A percentile compares a stretch with the other conserved stretches of the same genome.
phyloP scores from a whole-genome alignment of 345 rosid genomes.

The Cardamine resedifolia region DNA sequence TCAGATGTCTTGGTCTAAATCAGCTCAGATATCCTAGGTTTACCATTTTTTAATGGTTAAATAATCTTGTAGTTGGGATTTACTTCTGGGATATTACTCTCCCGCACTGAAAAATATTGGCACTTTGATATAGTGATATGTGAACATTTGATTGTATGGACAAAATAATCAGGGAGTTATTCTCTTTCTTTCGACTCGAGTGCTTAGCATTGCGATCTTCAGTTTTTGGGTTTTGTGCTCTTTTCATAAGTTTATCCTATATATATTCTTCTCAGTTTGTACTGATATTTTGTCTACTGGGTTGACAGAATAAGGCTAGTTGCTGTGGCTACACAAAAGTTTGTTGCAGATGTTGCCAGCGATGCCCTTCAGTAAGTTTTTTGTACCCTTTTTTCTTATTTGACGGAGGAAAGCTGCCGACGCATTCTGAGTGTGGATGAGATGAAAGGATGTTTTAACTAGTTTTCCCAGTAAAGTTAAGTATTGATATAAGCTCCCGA shows the following conservation, averaged over 20 bases:
- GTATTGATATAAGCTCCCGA: not conserved
- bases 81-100: not conserved
- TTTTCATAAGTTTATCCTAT: not conserved
- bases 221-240: not conserved
- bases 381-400: not conserved
- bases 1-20: not conserved
- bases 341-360: constrained; percentile 86
- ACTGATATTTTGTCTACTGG: constrained; percentile 2
- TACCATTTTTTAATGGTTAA: not conserved
- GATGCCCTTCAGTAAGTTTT: constrained; percentile 79
- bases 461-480: not conserved
- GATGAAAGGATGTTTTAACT: not conserved
- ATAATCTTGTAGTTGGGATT: not conserved
- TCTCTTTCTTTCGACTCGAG: not conserved
- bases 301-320: constrained; percentile 76
- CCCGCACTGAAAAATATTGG: not conserved
- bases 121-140: not conserved
- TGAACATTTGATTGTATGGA: constrained; percentile 1
- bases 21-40: constrained; percentile 6
- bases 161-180: not conserved
- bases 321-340: constrained; percentile 97
- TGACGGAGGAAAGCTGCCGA: not conserved
- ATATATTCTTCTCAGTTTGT: not conserved
- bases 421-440: not conserved
- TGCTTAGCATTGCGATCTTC: not conserved